Evolutionary conservation across 2,329 filamentous ascomycete species (phyloP), one percentile per base, ranked within the genome.

Genomic region (Phymatotrichopsis omnivora): DNA sequence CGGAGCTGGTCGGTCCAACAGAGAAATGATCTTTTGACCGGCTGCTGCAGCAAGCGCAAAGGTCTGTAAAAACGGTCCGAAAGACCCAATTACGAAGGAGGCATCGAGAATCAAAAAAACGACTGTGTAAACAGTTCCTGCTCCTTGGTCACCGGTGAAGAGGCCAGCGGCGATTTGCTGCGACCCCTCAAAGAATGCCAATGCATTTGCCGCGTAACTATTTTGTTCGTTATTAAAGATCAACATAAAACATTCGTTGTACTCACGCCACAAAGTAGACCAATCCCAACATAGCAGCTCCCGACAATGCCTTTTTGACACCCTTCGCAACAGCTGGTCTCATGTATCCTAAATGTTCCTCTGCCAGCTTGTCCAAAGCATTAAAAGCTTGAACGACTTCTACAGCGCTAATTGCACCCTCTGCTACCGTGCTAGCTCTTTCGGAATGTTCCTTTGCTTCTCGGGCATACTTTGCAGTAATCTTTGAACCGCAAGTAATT

Each of bases 181-280:
- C 51, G 74, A 77, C 36, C 78, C 78, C 59, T 80, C 72, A 75
- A 76, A 82, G 57, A 80, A 82, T 0, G 78, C 75, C 11, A 82
- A 65, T 1, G 75, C 76, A 58, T 81, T 82, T 5, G 75, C 76
- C 2, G 75, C 71, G 53, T 79, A 82, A 6, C 55, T 58, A 42
- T 45, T 28, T 19, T 40, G 30, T 14, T 17, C 12, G 11, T 27
- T 14, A 40, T 28, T 11, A 14, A 16, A 34, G 40, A 35, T 35
- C 45, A 45, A 41, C 40, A 30, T 45, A 16, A 5, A 5, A 4
- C 3, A 45, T n/a, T 28, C 17, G 27, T 24, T n/a, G 12, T 12
- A 52, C 56, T 35, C 51, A 58, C 3, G 76, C 75, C 52, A 82
- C 73, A 52, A 82, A 82, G 58, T 80, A 82, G 5, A 82, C 63